Evolutionary conservation across 164 flowering plant genomes (phyloP), one percentile per base, ranked within the genome.

Genomic region (Magnolia officinalis): DNA sequence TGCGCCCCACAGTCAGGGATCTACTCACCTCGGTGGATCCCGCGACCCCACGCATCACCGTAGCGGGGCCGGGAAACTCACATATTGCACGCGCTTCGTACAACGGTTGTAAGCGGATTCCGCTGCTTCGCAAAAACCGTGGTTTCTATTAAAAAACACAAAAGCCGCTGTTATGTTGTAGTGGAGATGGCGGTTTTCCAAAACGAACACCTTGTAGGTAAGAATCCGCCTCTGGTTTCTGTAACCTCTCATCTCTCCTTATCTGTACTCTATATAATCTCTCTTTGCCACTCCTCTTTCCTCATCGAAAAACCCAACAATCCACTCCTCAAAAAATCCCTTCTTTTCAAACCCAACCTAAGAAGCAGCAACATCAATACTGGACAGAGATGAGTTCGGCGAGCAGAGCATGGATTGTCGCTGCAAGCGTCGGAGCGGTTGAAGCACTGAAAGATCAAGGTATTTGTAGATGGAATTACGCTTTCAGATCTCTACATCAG

Each of bases 381-480:
- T 37, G 45, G 45, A 37, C 45, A 67, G 55, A 65, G 49, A 72
- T 73, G 76, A 63, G 82, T 69, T 68, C 76, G 6, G 69, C 70
- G 2, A 73, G 76, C 20, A 80, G 71, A 76, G 82, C 65, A 6
- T 80, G 79, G 82, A 73, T 81, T 11, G 83, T 63, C 8, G 83
- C 83, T 1, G 74, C 70, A 1, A 78, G 77, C 29, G 63, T 79
- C 8, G 84, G 74, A 74, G 78, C 20, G 0, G 80, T 79, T n/a
- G 80, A 79, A 52, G 80, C 31, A 1, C 59, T 82, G 72, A 79
- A 77, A 67, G 81, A 76, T 73, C 84, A 82, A 50, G 82, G 84
- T 4, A 23, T 74, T 13, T 70, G 77, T 59, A 72, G 79, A 63
- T 77, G 82, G 84, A 82, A 75, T 63, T 45, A 72, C 16, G 21